phyloP scores from a whole-genome alignment of 2,329 filamentous ascomycete genomes.

The Claviceps lovelessii region DNA sequence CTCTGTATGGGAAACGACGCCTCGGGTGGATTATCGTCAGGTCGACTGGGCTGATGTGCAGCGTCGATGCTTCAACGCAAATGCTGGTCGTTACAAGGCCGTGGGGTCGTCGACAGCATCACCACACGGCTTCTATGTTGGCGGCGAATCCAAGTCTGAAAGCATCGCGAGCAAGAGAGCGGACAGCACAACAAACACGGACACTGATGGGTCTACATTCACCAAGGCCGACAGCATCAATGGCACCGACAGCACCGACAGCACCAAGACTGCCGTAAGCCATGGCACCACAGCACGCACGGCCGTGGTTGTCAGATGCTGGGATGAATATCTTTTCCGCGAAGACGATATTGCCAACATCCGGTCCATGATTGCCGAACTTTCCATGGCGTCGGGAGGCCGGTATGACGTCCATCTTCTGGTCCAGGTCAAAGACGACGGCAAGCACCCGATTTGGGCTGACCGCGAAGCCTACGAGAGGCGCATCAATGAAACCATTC shows the following conservation, averaged over 20 bases:
- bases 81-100: conserved; percentile 52
- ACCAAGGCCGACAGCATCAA: background rate
- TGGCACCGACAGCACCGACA: background rate
- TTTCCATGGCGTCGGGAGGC: conserved; percentile 65
- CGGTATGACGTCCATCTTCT: conserved; percentile 80
- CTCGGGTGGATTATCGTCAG: conserved; percentile 61
- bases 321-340: conserved; percentile 66
- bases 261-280: background rate
- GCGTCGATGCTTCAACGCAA: conserved; percentile 55
- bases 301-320: conserved; percentile 68
- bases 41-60: conserved; percentile 72
- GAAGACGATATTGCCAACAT: conserved; percentile 71
- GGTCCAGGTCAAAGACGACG: conserved; percentile 69
- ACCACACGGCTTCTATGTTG: conserved; percentile 38
- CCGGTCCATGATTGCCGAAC: conserved; percentile 69
- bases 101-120: conserved; percentile 24
- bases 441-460: conserved; percentile 62
- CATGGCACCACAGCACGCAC: conserved; percentile 30
- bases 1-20: conserved; percentile 55
- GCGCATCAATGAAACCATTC: conserved; percentile 53
- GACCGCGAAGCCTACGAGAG: conserved; percentile 53
- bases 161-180: background rate
- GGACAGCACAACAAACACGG: background rate
- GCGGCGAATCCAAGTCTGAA: background rate
- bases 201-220: too few species aligned